Evolutionary conservation across 2,329 filamentous ascomycete species (phyloP), one percentile per base, ranked within the genome.

Genomic region (Hirsutella rhossiliensis): DNA sequence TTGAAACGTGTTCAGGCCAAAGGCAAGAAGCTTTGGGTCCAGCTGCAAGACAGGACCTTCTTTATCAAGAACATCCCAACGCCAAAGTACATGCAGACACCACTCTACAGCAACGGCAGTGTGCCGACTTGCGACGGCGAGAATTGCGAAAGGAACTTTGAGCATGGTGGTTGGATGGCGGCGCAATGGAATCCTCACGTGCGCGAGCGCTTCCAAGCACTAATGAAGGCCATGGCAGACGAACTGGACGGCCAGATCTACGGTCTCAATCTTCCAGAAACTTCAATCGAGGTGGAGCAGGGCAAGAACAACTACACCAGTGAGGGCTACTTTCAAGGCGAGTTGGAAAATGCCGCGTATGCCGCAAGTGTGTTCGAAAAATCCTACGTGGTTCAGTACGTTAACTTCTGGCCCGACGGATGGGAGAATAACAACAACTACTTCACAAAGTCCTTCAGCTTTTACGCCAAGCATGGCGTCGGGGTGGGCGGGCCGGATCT

Each of bases 1-100:
- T 61, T 64, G 23, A 27, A 45, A 69, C 70, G 42, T 23, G 48
- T 48, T 44, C 18, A 36, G 41, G 44, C 47, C 50, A 46, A 45
- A 32, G 48, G 46, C 42, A 53, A 53, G 41, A 45, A 53, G 41
- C 30, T 53, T 30, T 53, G 51, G 51, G 28, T 53, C 17, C 51
- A 53, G 38, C 37, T 53, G 5, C 51, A 53, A 30, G 51, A 53
- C 39, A 42, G 51, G 5, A 49, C 40, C 11, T 53, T 53, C 29
- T 31, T 32, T 23, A 4, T 31, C 15, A 11, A 20, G 6, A 43
- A 43, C 34, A 47, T 50, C 23, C 48, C 50, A 13, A 49, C 51
- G 23, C 51, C 51, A 3, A 29, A 29, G 6, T 52, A 53, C 23
- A 17, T 53, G 43, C 38, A 51, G 8, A 32, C 42, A 18, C 47